Evolutionary conservation across 2,329 filamentous ascomycete species (phyloP).

Genomic region (Gremmenia infestans): DNA sequence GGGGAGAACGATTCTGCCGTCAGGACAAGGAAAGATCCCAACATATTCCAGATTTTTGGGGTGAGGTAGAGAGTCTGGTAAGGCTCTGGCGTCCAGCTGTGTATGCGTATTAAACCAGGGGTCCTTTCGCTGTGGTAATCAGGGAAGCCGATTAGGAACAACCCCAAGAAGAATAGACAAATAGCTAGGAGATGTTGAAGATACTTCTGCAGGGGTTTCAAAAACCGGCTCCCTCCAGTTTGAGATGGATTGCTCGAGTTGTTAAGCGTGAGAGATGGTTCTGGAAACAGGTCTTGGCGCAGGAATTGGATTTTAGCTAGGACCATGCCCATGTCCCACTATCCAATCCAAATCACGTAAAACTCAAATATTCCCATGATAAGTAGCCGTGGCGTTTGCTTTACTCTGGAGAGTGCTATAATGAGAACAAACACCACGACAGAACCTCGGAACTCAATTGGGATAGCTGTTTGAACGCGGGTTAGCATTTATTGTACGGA

Average conservation of each 20-base stretch:
- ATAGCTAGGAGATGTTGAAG: constrained; percentile 1
- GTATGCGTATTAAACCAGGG: constrained; percentile 2
- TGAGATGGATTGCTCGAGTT: background rate
- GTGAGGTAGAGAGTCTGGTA: background rate
- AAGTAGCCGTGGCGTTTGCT: constrained; percentile 1
- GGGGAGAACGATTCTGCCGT: constrained; percentile 20
- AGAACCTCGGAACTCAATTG: constrained; percentile 19
- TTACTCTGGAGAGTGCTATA: constrained; percentile 10
- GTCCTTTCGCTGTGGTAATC: background rate
- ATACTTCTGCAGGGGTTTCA: background rate
- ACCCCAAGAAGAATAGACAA: background rate
- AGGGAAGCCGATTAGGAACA: constrained; percentile 8
- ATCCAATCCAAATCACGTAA: constrained; percentile 5
- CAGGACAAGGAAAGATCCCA: constrained; percentile 14
- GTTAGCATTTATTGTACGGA: constrained; percentile 8
- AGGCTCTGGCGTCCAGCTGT: background rate
- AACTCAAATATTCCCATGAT: constrained; percentile 1
- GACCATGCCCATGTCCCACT: constrained; percentile 12
- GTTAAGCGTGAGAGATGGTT: background rate
- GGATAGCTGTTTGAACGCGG: constrained; percentile 9
- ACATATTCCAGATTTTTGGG: constrained; percentile 13
- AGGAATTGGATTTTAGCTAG: constrained; percentile 11
- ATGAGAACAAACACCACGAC: constrained; percentile 15
- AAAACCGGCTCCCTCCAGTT: background rate
- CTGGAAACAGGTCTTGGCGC: background rate